Evolutionary conservation across 2,329 filamentous ascomycete genomes (phyloP), one percentile per base, ranked within the genome.

Genomic region (Phaeosphaeriaceae sp.): DNA sequence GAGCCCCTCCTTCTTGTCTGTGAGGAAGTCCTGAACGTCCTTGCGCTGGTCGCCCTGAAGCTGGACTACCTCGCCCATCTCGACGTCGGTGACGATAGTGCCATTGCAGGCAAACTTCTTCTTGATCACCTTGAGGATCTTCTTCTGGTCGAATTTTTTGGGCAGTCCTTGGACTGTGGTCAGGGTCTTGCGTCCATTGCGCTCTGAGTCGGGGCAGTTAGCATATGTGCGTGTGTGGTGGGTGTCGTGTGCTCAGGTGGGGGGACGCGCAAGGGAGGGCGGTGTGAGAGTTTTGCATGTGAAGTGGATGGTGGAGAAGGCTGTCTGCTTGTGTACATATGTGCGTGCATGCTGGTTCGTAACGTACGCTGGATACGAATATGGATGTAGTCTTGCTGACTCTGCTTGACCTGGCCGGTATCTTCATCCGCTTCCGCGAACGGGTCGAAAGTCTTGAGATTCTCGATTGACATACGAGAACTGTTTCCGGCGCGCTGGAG

Each of bases 371-470:
- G 95, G 81, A 98, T 98, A 84, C 95, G 93, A 84, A 99, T 98
- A 85, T 98, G 95, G 82, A 98, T 97, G 82, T 97, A 97, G 84
- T 96, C 96, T 84, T 96, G 68, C 84, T 96, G 68, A 60, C 92
- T 81, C 91, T 89, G 86, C 85, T 95, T 95, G 81, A 89, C 90
- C 85, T 96, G 91, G 87, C 93, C 93, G 82, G 91, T 93, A 83
- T 96, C 93, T 90, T 97, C 94, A 92, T 97, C 95, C 89, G 93
- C 95, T 92, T 98, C 95, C 90, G 95, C 95, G 93, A 99, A 99
- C 91, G 95, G 95, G 91, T 99, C 95, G 66, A 72, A 72, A 67
- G 67, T 67, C 66, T 73, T 71, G 61, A 73, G 68, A 63, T 74
- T 97, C 67, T 74, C 70, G 66, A 74, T 74, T 64, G 68, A 71